phyloP scores from a whole-genome alignment of 202 grass and related monocot genomes.

The Dendrocalamus latiflorus region DNA sequence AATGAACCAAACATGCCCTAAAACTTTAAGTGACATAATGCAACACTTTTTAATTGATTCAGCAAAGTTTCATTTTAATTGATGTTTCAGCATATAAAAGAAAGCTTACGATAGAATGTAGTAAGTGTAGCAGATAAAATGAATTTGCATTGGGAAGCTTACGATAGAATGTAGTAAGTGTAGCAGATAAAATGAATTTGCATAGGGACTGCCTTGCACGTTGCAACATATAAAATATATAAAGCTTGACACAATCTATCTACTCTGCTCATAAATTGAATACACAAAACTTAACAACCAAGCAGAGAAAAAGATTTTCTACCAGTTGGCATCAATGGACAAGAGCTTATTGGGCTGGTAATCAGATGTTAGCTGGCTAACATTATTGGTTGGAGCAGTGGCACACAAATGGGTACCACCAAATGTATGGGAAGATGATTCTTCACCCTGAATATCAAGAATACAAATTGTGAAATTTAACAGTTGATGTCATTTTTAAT shows the following conservation, averaged over 20 bases:
- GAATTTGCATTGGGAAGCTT: not conserved
- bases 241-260: not conserved
- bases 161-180: not conserved
- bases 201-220: not conserved
- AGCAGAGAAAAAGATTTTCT: not conserved
- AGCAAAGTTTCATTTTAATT: not conserved
- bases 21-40: not conserved
- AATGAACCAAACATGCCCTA: no score
- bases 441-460: slow-evolving; percentile 46
- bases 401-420: slow-evolving; percentile 23
- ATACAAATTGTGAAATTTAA: not conserved
- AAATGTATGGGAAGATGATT: slow-evolving; percentile 31
- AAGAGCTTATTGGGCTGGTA: slow-evolving; percentile 25
- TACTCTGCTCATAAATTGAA: not conserved
- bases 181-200: not conserved
- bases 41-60: not conserved
- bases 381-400: slow-evolving; percentile 8
- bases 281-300: not conserved
- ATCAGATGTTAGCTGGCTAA: slow-evolving; percentile 35
- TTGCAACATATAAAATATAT: slow-evolving; percentile 1
- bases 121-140: not conserved
- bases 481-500: not conserved
- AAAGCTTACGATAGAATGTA: not conserved
- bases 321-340: slow-evolving; percentile 44
- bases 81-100: not conserved